Percentiles rank a stretch among this genome's conserved stretches.
Conservation (phyloP, 2,329 filamentous ascomycete genomes). For the Leptographium galeiforme region DNA sequence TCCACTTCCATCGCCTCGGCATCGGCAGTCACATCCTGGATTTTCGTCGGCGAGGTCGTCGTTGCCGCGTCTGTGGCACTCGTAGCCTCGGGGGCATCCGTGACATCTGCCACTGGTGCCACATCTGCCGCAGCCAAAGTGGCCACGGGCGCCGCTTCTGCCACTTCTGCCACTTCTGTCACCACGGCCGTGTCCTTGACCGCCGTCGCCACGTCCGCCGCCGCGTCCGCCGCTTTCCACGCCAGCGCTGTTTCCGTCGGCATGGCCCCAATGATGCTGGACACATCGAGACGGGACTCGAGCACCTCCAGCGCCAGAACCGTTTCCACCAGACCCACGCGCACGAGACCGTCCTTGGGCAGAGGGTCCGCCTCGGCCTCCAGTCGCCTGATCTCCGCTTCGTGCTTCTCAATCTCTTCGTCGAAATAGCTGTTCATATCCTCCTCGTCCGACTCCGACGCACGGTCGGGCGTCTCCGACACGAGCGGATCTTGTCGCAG, state of each 20-base stretch:
- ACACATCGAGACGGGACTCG: slow-evolving; percentile 28
- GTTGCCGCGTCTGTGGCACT: too few relatives aligned
- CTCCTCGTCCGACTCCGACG: slow-evolving; percentile 42
- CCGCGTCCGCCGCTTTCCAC: slow-evolving; percentile 10
- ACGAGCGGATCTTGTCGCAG: slow-evolving; percentile 1
- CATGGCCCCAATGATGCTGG: slow-evolving; percentile 28
- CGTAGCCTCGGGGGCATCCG: too few relatives aligned
- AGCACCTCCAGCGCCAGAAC: slow-evolving; percentile 35
- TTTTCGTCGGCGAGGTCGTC: too few relatives aligned
- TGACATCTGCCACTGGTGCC: too few relatives aligned
- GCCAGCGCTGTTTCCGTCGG: slow-evolving; percentile 19
- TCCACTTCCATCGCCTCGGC: neutral
- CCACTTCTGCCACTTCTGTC: neutral
- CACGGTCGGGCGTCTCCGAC: slow-evolving; percentile 1
- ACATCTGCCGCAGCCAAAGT: too few relatives aligned
- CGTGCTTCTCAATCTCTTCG: slow-evolving; percentile 36
- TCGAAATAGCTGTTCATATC: slow-evolving; percentile 44
- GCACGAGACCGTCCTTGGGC: slow-evolving; percentile 28
- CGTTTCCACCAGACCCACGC: slow-evolving; percentile 30
- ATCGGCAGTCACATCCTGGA: neutral
- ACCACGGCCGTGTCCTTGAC: neutral
- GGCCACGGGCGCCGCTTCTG: too few relatives aligned
- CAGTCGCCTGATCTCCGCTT: slow-evolving; percentile 35
- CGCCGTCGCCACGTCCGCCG: neutral
- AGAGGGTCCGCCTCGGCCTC: slow-evolving; percentile 29